phyloP scores from a whole-genome alignment of 139 green algal species.

The Tetraselmis striata region DNA sequence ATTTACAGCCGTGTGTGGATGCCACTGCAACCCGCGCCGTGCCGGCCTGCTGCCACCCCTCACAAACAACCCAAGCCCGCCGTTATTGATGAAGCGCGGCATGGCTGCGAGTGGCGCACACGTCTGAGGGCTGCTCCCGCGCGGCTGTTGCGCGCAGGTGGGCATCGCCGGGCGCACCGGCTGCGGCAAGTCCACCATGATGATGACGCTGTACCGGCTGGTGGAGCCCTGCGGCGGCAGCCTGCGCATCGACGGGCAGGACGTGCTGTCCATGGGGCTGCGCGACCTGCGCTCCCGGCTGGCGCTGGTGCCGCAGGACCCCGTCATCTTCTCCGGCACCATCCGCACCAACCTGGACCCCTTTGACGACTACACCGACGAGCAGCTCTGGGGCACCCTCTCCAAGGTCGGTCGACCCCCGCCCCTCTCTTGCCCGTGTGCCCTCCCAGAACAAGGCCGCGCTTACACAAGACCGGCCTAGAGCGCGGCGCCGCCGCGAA shows the following conservation, averaged over 20 bases:
- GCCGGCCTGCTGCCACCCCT: no score
- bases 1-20: no score
- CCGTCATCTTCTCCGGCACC: slow-evolving; percentile 81
- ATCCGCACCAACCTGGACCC: slow-evolving; percentile 91
- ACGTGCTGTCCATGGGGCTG: slow-evolving; percentile 14
- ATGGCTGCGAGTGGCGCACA: no score
- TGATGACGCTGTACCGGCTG: slow-evolving; percentile 71
- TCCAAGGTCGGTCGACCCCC: slow-evolving; percentile 40
- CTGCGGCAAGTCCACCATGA: slow-evolving; percentile 67
- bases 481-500: no score
- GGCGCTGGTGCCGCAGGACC: slow-evolving; percentile 57
- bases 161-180: slow-evolving; percentile 67
- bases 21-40: no score
- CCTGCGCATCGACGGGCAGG: background rate
- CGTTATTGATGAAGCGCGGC: no score
- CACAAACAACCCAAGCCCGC: no score
- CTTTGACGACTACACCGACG: slow-evolving; percentile 59
- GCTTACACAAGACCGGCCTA: no score
- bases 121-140: slow-evolving; percentile 14
- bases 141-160: slow-evolving; percentile 24
- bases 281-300: slow-evolving; percentile 54
- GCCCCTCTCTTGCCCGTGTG: background rate
- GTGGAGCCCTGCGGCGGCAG: slow-evolving; percentile 52
- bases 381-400: slow-evolving; percentile 70
- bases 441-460: no score